phyloP scores from a whole-genome alignment of 202 grass and related monocot species.

The Zoysia matrella region DNA sequence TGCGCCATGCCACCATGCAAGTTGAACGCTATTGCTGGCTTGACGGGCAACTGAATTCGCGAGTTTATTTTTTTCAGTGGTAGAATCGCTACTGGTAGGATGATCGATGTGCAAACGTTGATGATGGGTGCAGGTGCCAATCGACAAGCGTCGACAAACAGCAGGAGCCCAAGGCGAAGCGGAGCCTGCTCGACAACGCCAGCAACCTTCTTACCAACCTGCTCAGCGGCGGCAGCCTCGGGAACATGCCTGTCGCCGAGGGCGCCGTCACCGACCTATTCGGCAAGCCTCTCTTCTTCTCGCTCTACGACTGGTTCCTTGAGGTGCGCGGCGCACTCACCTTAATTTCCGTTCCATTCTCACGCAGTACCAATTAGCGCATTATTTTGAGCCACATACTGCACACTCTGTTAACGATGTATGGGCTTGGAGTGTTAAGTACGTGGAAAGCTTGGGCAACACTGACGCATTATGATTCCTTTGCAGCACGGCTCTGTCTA shows the following conservation, averaged over 20 bases:
- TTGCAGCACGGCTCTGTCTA: slow-evolving; percentile 95
- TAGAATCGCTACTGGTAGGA: neutral
- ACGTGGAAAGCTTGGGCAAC: neutral
- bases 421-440: too few relatives aligned
- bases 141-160: slow-evolving; percentile 70
- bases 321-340: slow-evolving; percentile 41
- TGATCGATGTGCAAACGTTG: neutral
- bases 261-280: slow-evolving; percentile 94
- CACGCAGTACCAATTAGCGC: neutral
- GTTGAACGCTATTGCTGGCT: too few relatives aligned
- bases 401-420: too few relatives aligned
- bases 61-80: neutral
- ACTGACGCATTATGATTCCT: slow-evolving; percentile 40
- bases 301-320: slow-evolving; percentile 92
- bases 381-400: neutral
- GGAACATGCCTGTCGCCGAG: slow-evolving; percentile 84
- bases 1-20: neutral
- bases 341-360: neutral
- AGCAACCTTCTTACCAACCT: slow-evolving; percentile 55
- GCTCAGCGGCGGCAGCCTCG: slow-evolving; percentile 66
- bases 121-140: slow-evolving; percentile 63
- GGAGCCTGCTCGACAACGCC: slow-evolving; percentile 82
- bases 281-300: slow-evolving; percentile 91
- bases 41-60: neutral
- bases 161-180: slow-evolving; percentile 57